Evolutionary conservation across 495 filamentous ascomycete species (phyloP).

Genomic region (Annulohypoxylon stygium): DNA sequence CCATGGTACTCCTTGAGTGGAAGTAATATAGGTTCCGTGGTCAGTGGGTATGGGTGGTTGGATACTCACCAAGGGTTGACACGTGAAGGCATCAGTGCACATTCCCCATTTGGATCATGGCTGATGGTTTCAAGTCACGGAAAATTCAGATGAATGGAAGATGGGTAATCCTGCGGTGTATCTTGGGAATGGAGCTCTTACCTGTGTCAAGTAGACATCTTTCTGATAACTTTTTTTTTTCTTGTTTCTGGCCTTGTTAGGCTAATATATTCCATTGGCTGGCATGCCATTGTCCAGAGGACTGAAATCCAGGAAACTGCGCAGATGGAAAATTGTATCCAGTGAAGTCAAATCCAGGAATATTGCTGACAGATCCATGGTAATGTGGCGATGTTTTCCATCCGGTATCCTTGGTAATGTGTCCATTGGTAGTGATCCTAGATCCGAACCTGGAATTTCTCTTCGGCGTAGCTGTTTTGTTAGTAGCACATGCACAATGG

Average conservation of each 20-base stretch:
- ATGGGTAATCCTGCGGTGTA: slow-evolving; percentile 26
- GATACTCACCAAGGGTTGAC: slow-evolving; percentile 21
- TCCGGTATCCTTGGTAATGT: slow-evolving; percentile 26
- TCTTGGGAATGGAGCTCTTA: slow-evolving; percentile 33
- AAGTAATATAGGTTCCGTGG: background rate
- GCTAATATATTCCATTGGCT: slow-evolving; percentile 43
- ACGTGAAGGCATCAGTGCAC: slow-evolving; percentile 1
- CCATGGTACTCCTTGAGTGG: slow-evolving; percentile 21
- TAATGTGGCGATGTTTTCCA: slow-evolving; percentile 25
- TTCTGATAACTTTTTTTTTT: slow-evolving; percentile 22
- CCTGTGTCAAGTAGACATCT: slow-evolving; percentile 30
- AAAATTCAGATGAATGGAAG: slow-evolving; percentile 10
- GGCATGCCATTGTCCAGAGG: slow-evolving; percentile 41
- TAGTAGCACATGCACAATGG: slow-evolving; percentile 43
- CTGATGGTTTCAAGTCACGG: slow-evolving; percentile 36
- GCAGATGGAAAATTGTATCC: slow-evolving; percentile 27
- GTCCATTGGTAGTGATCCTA: slow-evolving; percentile 29
- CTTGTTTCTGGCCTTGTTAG: slow-evolving; percentile 25
- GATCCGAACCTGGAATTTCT: slow-evolving; percentile 14
- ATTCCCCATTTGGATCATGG: slow-evolving; percentile 16
- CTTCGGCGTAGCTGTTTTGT: slow-evolving; percentile 29
- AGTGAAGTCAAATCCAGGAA: slow-evolving; percentile 24
- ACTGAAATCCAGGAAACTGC: slow-evolving; percentile 12
- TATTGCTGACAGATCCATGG: slow-evolving; percentile 18
- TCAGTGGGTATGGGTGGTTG: slow-evolving; percentile 27